These are phyloP conservation scores for Pestalotiopsis sp. DNA, from an alignment of 2,329 filamentous ascomycete genomes.

Conservation along the genomic window DNA sequence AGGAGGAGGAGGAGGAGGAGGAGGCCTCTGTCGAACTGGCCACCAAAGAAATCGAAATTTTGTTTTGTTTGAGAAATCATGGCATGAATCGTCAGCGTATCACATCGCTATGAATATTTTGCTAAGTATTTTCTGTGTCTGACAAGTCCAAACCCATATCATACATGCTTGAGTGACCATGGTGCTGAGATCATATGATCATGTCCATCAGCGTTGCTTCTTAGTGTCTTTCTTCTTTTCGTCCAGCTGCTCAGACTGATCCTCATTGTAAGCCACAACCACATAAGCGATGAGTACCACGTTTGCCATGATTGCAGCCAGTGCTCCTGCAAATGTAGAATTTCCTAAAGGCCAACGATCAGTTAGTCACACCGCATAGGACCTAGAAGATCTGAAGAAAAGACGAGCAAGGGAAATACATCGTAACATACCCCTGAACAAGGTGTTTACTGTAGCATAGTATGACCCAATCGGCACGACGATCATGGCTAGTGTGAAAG, in stretches of 20 bases:
- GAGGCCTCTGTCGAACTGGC: not conserved
- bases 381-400: not conserved
- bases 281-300: conserved; percentile 89
- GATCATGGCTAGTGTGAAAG: conserved; percentile 91
- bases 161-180: not conserved
- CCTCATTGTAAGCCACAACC: conserved; percentile 87
- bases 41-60: not conserved
- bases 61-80: not conserved
- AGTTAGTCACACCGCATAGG: not conserved
- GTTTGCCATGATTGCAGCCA: conserved; percentile 88
- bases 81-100: not conserved
- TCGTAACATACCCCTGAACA: conserved; percentile 69
- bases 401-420: not conserved
- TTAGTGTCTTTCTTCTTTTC: conserved; percentile 45
- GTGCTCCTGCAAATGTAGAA: conserved; percentile 79
- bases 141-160: no score
- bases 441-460: conserved; percentile 72
- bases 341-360: conserved; percentile 61
- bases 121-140: no score
- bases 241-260: conserved; percentile 54
- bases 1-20: not conserved
- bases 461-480: conserved; percentile 84
- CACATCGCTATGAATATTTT: not conserved
- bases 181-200: no score
- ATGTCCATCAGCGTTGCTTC: conserved; percentile 36